Evolutionary conservation across 2,329 filamentous ascomycete species (phyloP).

Genomic region (Dothistroma septosporum): DNA sequence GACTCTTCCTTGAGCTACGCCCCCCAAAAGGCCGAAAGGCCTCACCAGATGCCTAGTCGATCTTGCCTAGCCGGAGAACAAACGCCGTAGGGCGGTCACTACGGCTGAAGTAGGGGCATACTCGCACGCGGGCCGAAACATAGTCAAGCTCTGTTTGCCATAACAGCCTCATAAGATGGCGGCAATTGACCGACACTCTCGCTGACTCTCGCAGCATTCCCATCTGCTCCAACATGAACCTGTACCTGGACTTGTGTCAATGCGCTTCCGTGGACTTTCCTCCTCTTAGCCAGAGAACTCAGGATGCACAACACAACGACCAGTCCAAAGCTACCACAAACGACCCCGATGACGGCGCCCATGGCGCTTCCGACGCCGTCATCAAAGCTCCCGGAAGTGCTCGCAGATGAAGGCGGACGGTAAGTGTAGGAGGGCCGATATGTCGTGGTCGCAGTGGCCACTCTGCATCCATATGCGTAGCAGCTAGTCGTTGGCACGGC

Average conservation of each 20-base stretch:
- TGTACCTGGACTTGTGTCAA: background rate
- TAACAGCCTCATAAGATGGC: background rate
- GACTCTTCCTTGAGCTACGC: too few species aligned
- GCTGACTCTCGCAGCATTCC: background rate
- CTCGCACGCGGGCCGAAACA: background rate
- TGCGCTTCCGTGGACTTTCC: background rate
- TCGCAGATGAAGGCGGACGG: background rate
- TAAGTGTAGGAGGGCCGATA: background rate
- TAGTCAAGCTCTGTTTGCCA: background rate
- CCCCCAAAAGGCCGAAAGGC: too few species aligned
- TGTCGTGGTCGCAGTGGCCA: background rate
- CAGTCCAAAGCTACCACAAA: background rate
- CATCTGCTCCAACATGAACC: background rate
- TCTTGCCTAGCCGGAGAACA: too few species aligned
- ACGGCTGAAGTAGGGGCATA: background rate
- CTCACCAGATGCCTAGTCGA: too few species aligned
- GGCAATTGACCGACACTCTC: background rate
- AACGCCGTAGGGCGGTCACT: too few species aligned
- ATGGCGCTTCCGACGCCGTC: background rate
- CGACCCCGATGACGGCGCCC: background rate
- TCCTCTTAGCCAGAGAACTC: background rate
- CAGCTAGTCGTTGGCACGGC: background rate
- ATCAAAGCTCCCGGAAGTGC: background rate
- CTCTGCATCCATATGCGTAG: background rate
- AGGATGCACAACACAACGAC: background rate